Evolutionary conservation across 164 flowering plant species (phyloP).

Genomic region (Vitis labrusca): DNA sequence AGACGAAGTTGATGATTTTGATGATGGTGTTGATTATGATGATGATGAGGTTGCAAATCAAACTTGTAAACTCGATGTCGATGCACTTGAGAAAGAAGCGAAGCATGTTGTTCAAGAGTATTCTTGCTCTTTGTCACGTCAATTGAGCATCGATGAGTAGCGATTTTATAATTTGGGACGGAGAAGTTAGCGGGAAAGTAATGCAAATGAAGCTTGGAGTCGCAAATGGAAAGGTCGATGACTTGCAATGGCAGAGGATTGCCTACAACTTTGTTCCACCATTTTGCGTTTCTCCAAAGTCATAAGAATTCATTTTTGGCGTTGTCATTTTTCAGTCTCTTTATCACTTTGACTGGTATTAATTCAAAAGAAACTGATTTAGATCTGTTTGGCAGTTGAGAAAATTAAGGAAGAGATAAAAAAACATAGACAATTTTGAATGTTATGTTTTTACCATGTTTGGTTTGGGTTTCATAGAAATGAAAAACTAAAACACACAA

Average conservation of each 20-base stretch:
- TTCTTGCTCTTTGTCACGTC: conserved; percentile 38
- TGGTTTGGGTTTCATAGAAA: too few species aligned
- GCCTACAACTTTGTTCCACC: conserved; percentile 87
- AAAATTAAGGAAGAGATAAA: too few species aligned
- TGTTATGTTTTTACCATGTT: too few species aligned
- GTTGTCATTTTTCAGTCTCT: conserved; percentile 44
- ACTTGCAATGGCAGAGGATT: conserved; percentile 62
- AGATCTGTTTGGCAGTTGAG: too few species aligned
- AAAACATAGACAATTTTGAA: too few species aligned
- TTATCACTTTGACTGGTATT: conserved; percentile 55
- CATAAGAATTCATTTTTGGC: conserved; percentile 46
- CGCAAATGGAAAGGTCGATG: conserved; percentile 53
- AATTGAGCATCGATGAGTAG: too few species aligned
- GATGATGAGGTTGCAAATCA: conserved; percentile 1
- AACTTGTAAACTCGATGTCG: conserved; percentile 29
- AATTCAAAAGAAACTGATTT: too few species aligned
- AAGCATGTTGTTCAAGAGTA: conserved; percentile 41
- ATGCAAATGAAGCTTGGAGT: conserved; percentile 68
- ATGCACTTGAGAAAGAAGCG: conserved; percentile 71
- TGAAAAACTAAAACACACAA: too few species aligned
- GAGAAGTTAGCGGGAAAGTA: conserved; percentile 61
- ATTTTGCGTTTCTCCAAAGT: conserved; percentile 79
- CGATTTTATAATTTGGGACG: too few species aligned
- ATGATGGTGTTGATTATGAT: conserved; percentile 11
- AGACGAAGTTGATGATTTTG: too few species aligned